These are phyloP conservation scores for Sequoiadendron giganteum DNA, from an alignment of 75 land plant genomes.

Conservation along the genomic window DNA sequence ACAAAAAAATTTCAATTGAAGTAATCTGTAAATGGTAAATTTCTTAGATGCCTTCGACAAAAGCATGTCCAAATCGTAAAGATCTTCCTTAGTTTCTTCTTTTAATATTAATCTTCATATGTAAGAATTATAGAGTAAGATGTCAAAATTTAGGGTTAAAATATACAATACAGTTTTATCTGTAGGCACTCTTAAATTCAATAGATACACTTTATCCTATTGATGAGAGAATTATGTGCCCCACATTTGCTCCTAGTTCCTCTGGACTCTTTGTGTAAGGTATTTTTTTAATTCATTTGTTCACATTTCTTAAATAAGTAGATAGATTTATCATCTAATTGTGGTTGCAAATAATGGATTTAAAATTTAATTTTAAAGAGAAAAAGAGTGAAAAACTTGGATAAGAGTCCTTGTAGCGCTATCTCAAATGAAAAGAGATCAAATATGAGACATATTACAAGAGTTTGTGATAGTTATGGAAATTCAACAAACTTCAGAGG, in stretches of 20 bases:
- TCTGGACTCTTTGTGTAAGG: constrained; percentile 48
- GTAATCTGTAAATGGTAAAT: constrained; percentile 41
- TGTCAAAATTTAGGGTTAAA: no score
- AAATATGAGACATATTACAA: no score
- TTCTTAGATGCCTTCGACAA: constrained; percentile 45
- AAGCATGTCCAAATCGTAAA: constrained; percentile 8
- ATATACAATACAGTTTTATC: neutral
- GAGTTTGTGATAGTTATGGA: no score
- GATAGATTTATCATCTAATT: no score
- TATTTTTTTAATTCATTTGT: constrained; percentile 28
- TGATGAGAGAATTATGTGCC: constrained; percentile 56
- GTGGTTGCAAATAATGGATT: no score
- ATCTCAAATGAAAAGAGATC: no score
- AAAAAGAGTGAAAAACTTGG: no score
- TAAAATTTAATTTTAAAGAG: no score
- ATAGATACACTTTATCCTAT: constrained; percentile 54
- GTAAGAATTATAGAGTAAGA: neutral
- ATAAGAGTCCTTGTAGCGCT: no score
- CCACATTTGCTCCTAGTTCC: constrained; percentile 58
- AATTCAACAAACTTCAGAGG: no score
- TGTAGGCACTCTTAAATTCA: constrained; percentile 40
- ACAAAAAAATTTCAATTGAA: constrained; percentile 64
- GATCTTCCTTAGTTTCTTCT: constrained; percentile 35
- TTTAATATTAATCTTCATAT: constrained; percentile 24
- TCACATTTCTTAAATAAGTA: neutral